Evolutionary conservation across 2,329 filamentous ascomycete genomes (phyloP), one percentile per base, ranked within the genome.

Genomic region (Camillea tinctor): DNA sequence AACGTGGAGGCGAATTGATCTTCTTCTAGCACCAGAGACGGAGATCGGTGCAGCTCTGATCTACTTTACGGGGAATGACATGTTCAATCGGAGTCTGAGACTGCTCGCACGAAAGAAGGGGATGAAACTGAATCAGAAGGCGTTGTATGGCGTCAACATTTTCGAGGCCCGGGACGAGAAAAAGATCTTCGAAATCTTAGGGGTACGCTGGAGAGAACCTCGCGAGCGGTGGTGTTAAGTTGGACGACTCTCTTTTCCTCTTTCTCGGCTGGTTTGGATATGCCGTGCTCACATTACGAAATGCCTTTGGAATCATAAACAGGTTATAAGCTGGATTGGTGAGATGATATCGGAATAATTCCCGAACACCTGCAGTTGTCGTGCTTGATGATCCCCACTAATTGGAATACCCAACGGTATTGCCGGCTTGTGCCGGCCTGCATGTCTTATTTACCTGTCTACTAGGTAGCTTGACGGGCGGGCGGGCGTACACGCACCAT

Each of bases 31-130:
- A 0, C 93, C 93, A 0, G 87, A 88, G 66, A 80, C 84, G 1
- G 88, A 97, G 74, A 81, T 92, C 55, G 94, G 94, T 1, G 93
- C 91, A 0, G 93, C 93, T 0, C 73, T 97, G 62, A 84, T 97
- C n/a, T 97, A 97, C 72, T 98, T 97, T 71, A 97, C 94, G 0
- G 94, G 94, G 1, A 95, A 97, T 67, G 93, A 97, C 72, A 89
- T 97, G 36, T 97, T 97, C 78, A 97, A 97, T 73, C 82, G 93
- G 17, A 96, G 91, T 70, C 85, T 97, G 73, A 80, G 94, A 64
- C 76, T 96, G 17, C 74, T 97, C 64, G 92, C 93, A 15, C 85
- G 87, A 48, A 92, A 87, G 75, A 95, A 91, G 76, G 85, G 87
- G 0, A 93, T 96, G 91, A 79, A 90, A 55, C 73, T 98, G 57